Evolutionary conservation across 106 monocot genomes (phyloP).

Genomic region (Acorus gramineus): DNA sequence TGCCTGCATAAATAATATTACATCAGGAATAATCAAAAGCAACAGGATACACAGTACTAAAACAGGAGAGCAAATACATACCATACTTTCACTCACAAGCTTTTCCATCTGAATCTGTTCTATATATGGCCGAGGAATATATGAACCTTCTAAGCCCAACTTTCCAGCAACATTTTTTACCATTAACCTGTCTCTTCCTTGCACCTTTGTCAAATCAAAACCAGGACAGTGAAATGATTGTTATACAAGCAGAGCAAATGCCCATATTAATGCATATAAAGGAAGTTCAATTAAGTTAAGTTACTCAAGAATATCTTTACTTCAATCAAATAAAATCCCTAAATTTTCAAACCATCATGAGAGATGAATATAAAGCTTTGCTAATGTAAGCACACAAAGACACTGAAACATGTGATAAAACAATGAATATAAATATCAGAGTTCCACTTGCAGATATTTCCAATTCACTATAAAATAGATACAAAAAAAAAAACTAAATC

Average conservation of each 20-base stretch:
- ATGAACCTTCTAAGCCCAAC: constrained; percentile 84
- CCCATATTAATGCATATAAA: no score
- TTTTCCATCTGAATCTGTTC: constrained; percentile 97
- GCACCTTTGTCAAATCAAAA: constrained; percentile 41
- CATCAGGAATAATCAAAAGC: not conserved
- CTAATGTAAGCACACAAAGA: no score
- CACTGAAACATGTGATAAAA: no score
- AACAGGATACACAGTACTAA: not conserved
- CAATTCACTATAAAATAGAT: no score
- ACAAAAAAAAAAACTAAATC: no score
- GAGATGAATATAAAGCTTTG: no score
- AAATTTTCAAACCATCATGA: no score
- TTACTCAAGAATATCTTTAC: no score
- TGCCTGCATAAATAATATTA: constrained; percentile 33
- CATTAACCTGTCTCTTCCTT: constrained; percentile 78
- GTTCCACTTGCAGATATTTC: no score
- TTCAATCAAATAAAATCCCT: no score
- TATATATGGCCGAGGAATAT: constrained; percentile 85
- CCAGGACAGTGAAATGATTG: not conserved
- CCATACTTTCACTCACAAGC: constrained; percentile 84
- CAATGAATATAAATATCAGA: no score
- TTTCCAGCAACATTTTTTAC: constrained; percentile 59
- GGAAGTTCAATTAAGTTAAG: no score
- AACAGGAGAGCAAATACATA: not conserved
- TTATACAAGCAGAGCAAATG: not conserved